Evolutionary conservation across 2,329 filamentous ascomycete genomes (phyloP), one percentile per base, ranked within the genome.

Genomic region (Aurifilum marmelostoma): DNA sequence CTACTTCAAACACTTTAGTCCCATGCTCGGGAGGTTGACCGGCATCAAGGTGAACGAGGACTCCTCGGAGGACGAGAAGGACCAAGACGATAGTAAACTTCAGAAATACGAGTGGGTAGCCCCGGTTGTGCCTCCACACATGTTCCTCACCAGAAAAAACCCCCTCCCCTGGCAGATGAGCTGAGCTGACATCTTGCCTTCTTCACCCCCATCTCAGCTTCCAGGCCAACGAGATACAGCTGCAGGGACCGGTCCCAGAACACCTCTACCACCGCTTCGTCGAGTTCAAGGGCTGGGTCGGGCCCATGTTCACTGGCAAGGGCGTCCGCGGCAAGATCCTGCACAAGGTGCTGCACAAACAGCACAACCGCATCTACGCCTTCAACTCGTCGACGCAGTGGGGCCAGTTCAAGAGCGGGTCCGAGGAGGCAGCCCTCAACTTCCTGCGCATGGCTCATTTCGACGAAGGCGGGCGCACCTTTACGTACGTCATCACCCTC

Each of bases 231-330:
- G 92, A 97, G 78, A 89, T 97, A 75, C 95, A 97, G 77, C 85
- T 98, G 9, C 84, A 87, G 60, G 95, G 95, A 0, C 95, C 95
- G 0, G 91, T 96, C 0, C 94, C 95, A 0, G 83, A 88, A 2
- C 84, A 89, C 71, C 83, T 98, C 43, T 97, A 97, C 78, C 94
- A 97, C 78, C 91, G 94, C 73, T 98, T 92, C 76, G 94, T 97
- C 68, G 94, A 97, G 78, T 97, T 97, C 80, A 91, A 89, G 68
- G 94, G 94, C 34, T 93, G 97, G 75, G 92, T 98, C 67, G 92
- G 92, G 64, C 88, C 89, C 72, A 97, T 97, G 89, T 98, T 97
- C 80, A 91, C 89, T 1, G 88, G 88, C 12, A 87, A 88, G 37
- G 94, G 94, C 65, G 75, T 97, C 4, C 87, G 92, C 63, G 95